Evolutionary conservation across 495 filamentous ascomycete species (phyloP).

Genomic region (Neurospora sp.): DNA sequence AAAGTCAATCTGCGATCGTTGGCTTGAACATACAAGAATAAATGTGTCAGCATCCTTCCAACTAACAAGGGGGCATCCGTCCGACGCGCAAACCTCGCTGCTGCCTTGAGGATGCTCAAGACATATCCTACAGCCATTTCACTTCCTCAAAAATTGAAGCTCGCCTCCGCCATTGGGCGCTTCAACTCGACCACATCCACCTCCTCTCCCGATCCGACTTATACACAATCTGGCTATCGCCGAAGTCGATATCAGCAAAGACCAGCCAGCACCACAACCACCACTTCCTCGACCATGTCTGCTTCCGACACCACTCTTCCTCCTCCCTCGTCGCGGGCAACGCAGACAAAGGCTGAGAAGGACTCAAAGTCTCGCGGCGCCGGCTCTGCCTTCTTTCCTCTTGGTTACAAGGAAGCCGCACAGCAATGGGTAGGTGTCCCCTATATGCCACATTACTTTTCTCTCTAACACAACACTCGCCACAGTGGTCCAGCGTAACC

Average conservation of each 20-base stretch:
- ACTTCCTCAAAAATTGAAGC: conserved; percentile 17
- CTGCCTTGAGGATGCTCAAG: conserved; percentile 21
- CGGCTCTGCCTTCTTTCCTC: conserved; percentile 52
- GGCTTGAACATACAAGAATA: background rate
- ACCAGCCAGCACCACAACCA: conserved; percentile 19
- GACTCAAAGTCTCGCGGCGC: background rate
- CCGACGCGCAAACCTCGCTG: conserved; percentile 3
- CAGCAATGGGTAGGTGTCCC: conserved; percentile 70
- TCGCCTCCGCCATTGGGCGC: conserved; percentile 3
- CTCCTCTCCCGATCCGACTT: conserved; percentile 17
- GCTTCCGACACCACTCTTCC: background rate
- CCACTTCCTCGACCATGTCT: background rate
- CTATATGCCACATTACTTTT: background rate
- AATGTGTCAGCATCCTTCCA: background rate
- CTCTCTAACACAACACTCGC: background rate
- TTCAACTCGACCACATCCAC: conserved; percentile 22
- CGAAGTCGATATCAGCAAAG: conserved; percentile 20
- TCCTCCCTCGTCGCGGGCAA: background rate
- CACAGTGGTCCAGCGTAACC: conserved; percentile 72
- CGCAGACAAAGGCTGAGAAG: background rate
- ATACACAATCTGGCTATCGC: background rate
- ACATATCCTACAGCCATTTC: conserved; percentile 11
- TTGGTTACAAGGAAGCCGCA: conserved; percentile 86
- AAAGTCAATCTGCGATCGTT: background rate
- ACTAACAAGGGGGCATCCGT: conserved; percentile 11